phyloP scores from a whole-genome alignment of 1,284 basidiomycete genomes.

The Sanghuangporus weigelae region DNA sequence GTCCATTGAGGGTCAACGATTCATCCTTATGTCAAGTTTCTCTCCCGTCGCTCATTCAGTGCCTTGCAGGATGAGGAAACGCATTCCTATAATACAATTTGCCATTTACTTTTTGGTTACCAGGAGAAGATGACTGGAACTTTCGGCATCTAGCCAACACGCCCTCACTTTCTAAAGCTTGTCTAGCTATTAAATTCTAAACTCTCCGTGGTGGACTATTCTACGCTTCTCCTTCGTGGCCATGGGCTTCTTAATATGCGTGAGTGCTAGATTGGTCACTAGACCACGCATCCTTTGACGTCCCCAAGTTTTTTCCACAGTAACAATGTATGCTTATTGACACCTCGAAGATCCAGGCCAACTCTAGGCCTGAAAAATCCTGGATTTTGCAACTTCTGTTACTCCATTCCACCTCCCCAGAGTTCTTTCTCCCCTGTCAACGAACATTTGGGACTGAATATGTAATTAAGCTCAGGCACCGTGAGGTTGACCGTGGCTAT shows the following conservation, averaged over 20 bases:
- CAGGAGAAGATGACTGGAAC: neutral
- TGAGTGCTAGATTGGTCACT: neutral
- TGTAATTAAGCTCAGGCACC: neutral
- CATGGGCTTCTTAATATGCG: neutral
- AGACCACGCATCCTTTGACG: neutral
- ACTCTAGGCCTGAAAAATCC: neutral
- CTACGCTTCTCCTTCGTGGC: neutral
- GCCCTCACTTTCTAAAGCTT: neutral
- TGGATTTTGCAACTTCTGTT: neutral
- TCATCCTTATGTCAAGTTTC: neutral
- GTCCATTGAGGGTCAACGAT: constrained; percentile 2
- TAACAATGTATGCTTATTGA: neutral
- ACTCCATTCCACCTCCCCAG: neutral
- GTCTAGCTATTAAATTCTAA: neutral
- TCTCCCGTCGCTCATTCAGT: neutral
- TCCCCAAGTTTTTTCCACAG: neutral
- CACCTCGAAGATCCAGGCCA: neutral
- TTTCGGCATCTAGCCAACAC: neutral
- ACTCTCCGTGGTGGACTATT: neutral
- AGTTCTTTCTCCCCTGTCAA: neutral
- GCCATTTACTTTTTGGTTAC: neutral
- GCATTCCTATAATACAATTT: neutral
- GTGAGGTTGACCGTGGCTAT: neutral
- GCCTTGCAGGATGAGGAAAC: neutral
- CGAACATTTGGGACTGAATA: neutral